A percentile compares a stretch with the other conserved stretches of the same genome.
phyloP scores from a whole-genome alignment of 306 rosid genomes.

The Prunus armeniaca region DNA sequence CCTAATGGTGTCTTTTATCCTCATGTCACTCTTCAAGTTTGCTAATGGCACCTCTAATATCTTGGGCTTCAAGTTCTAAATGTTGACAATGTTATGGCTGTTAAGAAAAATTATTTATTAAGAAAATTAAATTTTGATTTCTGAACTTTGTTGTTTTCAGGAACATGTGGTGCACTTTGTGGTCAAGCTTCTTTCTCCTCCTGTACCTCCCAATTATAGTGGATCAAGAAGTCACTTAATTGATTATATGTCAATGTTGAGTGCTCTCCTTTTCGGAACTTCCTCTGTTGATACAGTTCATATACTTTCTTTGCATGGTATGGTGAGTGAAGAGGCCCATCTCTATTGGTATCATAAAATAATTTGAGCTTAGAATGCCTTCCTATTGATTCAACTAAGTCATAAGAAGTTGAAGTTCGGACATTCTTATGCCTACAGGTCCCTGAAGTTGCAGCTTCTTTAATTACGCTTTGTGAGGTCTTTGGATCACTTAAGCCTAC shows the following conservation, averaged over 20 bases:
- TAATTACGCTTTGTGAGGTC: slow-evolving; percentile 75
- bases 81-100: not conserved
- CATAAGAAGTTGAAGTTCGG: slow-evolving; percentile 7
- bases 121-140: not conserved
- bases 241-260: slow-evolving; percentile 55
- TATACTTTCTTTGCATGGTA: slow-evolving; percentile 70
- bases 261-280: slow-evolving; percentile 58
- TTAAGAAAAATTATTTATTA: not conserved
- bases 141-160: slow-evolving; percentile 35
- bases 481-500: slow-evolving; percentile 66
- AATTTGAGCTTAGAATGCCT: not conserved
- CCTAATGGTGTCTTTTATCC: not conserved
- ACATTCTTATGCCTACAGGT: slow-evolving; percentile 42
- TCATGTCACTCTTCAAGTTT: not conserved
- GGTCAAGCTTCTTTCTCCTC: slow-evolving; percentile 67
- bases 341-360: not conserved
- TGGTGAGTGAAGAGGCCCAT: slow-evolving; percentile 38
- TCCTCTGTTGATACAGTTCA: slow-evolving; percentile 64
- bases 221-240: slow-evolving; percentile 53
- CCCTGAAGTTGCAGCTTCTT: slow-evolving; percentile 65
- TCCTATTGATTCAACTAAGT: not conserved
- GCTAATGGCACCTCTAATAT: not conserved
- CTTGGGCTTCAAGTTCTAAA: not conserved
- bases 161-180: slow-evolving; percentile 69
- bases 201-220: slow-evolving; percentile 40